Conservation (phyloP, 2,329 filamentous ascomycete genomes). For the Aspergillus bombycis region DNA sequence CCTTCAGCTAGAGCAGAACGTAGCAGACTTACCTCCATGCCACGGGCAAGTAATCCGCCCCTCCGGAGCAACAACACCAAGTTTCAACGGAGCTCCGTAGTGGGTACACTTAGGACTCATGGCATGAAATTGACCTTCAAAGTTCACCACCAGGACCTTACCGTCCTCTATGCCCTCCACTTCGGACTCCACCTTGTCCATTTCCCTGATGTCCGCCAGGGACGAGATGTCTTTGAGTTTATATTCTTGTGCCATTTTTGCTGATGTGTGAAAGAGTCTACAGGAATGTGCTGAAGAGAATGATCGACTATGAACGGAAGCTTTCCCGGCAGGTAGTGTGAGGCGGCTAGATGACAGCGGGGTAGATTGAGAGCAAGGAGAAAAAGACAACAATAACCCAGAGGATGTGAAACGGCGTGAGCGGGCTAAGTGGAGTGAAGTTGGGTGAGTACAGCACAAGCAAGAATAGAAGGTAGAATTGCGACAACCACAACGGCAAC, state of each 20-base stretch:
- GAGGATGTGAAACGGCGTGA: conserved; percentile 1
- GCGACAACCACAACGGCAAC: conserved; percentile 29
- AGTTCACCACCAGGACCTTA: conserved; percentile 84
- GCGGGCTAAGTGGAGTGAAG: conserved; percentile 8
- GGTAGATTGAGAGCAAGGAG: not conserved
- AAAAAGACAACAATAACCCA: not conserved
- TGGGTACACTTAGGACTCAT: conserved; percentile 83
- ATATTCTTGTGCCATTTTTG: conserved; percentile 44
- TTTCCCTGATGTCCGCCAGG: conserved; percentile 69
- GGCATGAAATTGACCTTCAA: conserved; percentile 75
- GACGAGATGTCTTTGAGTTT: conserved; percentile 74
- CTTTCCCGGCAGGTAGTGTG: not conserved
- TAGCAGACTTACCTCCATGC: conserved; percentile 76
- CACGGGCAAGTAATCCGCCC: conserved; percentile 91
- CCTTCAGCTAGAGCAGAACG: not conserved
- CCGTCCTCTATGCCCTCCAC: conserved; percentile 85
- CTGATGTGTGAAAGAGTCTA: not conserved
- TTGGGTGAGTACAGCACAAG: conserved; percentile 28
- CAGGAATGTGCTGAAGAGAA: conserved; percentile 14
- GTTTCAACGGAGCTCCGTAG: conserved; percentile 86
- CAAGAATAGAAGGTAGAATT: conserved; percentile 24
- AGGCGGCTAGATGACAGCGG: not conserved
- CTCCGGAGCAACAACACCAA: conserved; percentile 79
- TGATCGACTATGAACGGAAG: not conserved
- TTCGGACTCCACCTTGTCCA: conserved; percentile 85